Evolutionary conservation across 2,329 filamentous ascomycete species (phyloP).

Genomic region (Colletotrichum somersetense): DNA sequence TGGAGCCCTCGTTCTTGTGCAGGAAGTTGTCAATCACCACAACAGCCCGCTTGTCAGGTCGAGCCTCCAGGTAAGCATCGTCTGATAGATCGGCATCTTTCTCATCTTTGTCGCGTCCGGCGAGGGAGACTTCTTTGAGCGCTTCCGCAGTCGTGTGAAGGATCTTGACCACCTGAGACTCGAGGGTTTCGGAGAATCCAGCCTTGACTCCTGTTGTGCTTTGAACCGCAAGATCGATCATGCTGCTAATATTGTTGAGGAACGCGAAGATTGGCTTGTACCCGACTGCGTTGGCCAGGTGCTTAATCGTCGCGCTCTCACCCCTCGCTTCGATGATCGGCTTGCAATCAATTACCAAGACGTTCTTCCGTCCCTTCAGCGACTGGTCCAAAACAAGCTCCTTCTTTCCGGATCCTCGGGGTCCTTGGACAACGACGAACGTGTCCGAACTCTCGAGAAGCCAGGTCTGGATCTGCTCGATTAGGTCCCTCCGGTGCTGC

Average conservation of each 20-base stretch:
- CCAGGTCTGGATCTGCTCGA: conserved; percentile 87
- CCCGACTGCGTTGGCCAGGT: conserved; percentile 85
- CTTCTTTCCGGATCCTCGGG: conserved; percentile 89
- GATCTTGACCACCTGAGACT: conserved; percentile 90
- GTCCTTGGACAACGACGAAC: conserved; percentile 93
- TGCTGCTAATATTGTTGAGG: conserved; percentile 94
- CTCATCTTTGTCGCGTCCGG: conserved; percentile 77
- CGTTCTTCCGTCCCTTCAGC: conserved; percentile 79
- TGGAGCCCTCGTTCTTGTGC: conserved; percentile 78
- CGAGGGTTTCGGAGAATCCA: conserved; percentile 92
- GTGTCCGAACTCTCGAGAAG: conserved; percentile 90
- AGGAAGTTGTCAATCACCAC: conserved; percentile 94
- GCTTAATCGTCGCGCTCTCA: conserved; percentile 86
- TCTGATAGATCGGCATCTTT: conserved; percentile 79
- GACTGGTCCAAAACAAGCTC: conserved; percentile 90
- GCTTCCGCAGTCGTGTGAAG: conserved; percentile 85
- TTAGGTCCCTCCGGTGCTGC: conserved; percentile 86
- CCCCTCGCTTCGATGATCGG: conserved; percentile 91
- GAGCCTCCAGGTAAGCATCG: conserved; percentile 90
- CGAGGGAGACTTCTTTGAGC: conserved; percentile 81
- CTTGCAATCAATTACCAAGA: conserved; percentile 92
- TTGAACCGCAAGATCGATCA: conserved; percentile 92
- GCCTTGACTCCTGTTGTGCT: conserved; percentile 95
- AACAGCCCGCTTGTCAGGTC: conserved; percentile 85
- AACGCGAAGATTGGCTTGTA: conserved; percentile 95